phyloP scores from a whole-genome alignment of 805 yeast species.

The Monosporozyma yasuniensis region DNA sequence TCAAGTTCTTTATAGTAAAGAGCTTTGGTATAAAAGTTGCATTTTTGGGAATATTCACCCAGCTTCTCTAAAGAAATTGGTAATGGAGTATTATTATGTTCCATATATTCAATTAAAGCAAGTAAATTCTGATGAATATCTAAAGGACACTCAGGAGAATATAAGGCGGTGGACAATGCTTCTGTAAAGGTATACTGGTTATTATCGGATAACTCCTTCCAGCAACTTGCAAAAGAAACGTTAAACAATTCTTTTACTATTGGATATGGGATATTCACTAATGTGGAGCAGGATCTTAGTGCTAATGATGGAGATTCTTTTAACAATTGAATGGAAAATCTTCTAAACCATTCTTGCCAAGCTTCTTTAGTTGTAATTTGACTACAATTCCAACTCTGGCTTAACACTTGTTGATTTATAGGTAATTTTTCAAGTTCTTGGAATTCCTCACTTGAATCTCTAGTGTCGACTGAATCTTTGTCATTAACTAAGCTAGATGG shows the following conservation, averaged over 20 bases:
- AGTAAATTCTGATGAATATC: constrained; percentile 86
- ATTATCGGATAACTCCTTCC: constrained; percentile 85
- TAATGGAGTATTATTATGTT: constrained; percentile 89
- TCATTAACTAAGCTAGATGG: constrained; percentile 69
- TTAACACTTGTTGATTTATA: constrained; percentile 51
- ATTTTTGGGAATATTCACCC: constrained; percentile 86
- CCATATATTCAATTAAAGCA: constrained; percentile 92
- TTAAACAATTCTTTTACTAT: constrained; percentile 86
- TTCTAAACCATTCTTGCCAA: constrained; percentile 96
- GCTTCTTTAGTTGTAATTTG: constrained; percentile 87
- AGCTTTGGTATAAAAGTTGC: constrained; percentile 97
- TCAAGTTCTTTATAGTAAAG: constrained; percentile 92
- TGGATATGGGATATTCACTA: constrained; percentile 82
- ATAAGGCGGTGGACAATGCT: constrained; percentile 75
- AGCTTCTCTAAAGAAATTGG: constrained; percentile 85
- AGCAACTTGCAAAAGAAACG: constrained; percentile 89
- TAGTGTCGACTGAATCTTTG: constrained; percentile 40
- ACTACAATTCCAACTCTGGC: constrained; percentile 85
- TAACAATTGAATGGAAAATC: constrained; percentile 73
- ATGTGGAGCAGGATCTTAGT: constrained; percentile 79
- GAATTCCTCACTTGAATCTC: constrained; percentile 40
- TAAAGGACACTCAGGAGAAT: constrained; percentile 88
- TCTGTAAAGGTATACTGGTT: constrained; percentile 85
- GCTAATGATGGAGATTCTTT: constrained; percentile 94
- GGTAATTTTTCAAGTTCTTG: constrained; percentile 69